Conservation (phyloP, 257 asterid genomes). For the Nicotiana obtusifolia region DNA sequence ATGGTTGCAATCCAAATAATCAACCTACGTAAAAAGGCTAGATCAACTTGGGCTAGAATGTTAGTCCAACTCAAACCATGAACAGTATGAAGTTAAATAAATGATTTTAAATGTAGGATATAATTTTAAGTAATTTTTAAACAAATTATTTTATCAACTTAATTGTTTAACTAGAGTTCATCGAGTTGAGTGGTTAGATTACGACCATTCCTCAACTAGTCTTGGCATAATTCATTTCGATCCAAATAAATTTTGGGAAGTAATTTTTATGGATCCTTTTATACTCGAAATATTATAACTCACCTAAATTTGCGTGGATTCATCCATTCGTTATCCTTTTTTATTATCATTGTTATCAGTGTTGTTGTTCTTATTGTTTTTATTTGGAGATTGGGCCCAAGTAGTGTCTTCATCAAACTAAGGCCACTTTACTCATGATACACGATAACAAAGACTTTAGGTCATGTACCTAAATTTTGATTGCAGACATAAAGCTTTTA, state of each 20-base stretch:
- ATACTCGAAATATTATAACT: not conserved
- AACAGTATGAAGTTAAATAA: not conserved
- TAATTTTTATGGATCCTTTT: too few species aligned
- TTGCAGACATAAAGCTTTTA: not conserved
- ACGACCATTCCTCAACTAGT: not conserved
- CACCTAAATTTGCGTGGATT: too few species aligned
- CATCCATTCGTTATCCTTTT: not conserved
- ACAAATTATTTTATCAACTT: not conserved
- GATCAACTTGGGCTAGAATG: too few species aligned
- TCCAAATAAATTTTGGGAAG: too few species aligned
- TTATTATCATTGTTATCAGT: not conserved
- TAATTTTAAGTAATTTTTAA: not conserved
- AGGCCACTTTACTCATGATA: not conserved
- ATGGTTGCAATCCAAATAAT: too few species aligned
- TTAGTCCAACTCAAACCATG: too few species aligned
- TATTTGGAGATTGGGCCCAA: not conserved
- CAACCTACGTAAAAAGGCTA: too few species aligned
- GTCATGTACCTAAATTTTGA: not conserved
- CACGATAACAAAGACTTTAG: not conserved
- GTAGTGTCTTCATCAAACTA: not conserved
- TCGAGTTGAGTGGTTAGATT: not conserved
- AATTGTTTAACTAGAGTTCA: not conserved
- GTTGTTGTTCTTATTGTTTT: not conserved
- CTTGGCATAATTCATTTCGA: not conserved
- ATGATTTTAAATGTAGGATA: not conserved